These are phyloP conservation scores for Aspergillus quadricinctus DNA, from an alignment of 2,329 filamentous ascomycete species.

Conservation along the genomic window DNA sequence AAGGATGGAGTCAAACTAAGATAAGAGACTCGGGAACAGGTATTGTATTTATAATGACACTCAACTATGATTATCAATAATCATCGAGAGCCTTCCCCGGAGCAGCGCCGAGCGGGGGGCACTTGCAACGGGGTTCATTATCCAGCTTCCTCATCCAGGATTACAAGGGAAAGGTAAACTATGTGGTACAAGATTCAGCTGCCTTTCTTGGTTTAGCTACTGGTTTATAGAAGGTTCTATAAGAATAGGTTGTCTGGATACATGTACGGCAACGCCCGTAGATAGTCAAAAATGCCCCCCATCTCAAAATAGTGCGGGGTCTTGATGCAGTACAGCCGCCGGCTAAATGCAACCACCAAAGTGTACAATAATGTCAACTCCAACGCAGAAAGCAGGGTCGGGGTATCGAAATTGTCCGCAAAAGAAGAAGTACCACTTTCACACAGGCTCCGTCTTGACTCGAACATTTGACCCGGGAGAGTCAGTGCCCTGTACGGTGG, in stretches of 20 bases:
- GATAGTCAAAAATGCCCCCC: not conserved
- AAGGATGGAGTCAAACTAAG: not conserved
- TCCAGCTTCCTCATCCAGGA: not conserved
- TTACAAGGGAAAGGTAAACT: not conserved
- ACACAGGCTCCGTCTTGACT: constrained; percentile 37
- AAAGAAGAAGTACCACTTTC: constrained; percentile 9
- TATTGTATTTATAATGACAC: constrained; percentile 5
- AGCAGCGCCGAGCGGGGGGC: constrained; percentile 28
- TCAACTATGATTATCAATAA: not conserved
- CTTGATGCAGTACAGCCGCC: constrained; percentile 14
- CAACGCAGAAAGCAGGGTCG: not conserved
- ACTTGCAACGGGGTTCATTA: constrained; percentile 5
- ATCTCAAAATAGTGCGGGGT: not conserved
- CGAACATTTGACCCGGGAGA: constrained; percentile 35
- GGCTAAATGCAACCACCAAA: constrained; percentile 12
- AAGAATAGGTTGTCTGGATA: not conserved
- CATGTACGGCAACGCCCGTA: not conserved
- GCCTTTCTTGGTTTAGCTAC: not conserved
- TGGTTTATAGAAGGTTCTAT: not conserved
- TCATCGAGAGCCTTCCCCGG: constrained; percentile 4
- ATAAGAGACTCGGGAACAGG: not conserved
- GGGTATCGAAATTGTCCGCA: not conserved
- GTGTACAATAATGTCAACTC: not conserved
- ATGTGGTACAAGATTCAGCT: not conserved
- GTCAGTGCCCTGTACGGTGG: constrained; percentile 25